A percentile compares a stretch with the other conserved stretches of the same genome.
Evolutionary conservation across 306 rosid species (phyloP).

Genomic region (Rosa multiflora): DNA sequence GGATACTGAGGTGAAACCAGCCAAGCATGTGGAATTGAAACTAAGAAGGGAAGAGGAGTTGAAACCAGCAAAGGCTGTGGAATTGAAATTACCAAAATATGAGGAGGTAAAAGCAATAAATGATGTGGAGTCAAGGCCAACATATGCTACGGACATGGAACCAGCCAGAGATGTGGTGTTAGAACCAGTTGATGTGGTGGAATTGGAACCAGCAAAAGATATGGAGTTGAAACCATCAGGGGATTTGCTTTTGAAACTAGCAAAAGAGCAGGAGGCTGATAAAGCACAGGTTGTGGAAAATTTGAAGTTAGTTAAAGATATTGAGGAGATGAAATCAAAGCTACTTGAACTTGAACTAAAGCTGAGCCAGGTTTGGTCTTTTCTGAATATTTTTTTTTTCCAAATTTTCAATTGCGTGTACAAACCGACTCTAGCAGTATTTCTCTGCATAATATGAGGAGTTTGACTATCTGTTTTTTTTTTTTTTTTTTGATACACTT

Average conservation of each 20-base stretch:
- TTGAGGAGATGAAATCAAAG: slow-evolving; percentile 77
- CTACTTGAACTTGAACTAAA: slow-evolving; percentile 66
- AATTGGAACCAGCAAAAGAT: slow-evolving; percentile 18
- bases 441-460: not conserved
- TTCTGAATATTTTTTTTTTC: slow-evolving; percentile 13
- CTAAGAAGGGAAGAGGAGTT: slow-evolving; percentile 16
- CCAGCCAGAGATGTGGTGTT: slow-evolving; percentile 15
- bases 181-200: not conserved
- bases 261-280: slow-evolving; percentile 26
- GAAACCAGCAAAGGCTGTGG: slow-evolving; percentile 14
- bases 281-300: slow-evolving; percentile 34
- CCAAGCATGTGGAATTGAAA: slow-evolving; percentile 19
- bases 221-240: slow-evolving; percentile 30
- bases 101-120: slow-evolving; percentile 15
- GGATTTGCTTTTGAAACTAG: slow-evolving; percentile 26
- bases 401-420: not conserved
- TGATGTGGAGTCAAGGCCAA: slow-evolving; percentile 20
- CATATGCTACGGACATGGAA: slow-evolving; percentile 3
- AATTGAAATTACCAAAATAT: slow-evolving; percentile 5
- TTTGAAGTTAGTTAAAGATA: slow-evolving; percentile 55
- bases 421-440: not conserved
- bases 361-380: slow-evolving; percentile 69
- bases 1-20: slow-evolving; percentile 25
- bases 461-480: not conserved
- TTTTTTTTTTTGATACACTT: not conserved